Percentiles rank a stretch among this genome's conserved stretches.
Evolutionary conservation across 1,284 basidiomycete species (phyloP).

Genomic region (Malassezia caprae): DNA sequence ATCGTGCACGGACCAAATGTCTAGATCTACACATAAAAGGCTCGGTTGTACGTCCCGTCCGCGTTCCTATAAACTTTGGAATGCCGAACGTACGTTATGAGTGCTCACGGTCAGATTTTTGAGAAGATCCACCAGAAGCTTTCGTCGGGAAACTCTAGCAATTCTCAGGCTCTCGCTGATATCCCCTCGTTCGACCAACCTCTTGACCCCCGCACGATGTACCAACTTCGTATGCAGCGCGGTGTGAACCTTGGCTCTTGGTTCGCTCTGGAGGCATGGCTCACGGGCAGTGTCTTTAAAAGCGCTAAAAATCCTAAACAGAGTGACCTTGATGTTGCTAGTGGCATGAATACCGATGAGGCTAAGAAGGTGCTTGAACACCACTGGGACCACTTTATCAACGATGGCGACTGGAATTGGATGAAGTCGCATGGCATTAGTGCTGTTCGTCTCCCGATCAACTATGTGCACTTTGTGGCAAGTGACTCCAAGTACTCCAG

Average conservation of each 20-base stretch:
- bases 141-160: neutral
- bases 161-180: neutral
- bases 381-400: slow-evolving; percentile 62
- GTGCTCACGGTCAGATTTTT: slow-evolving; percentile 2
- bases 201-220: slow-evolving; percentile 42
- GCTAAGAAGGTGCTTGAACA: slow-evolving; percentile 60
- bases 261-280: slow-evolving; percentile 45
- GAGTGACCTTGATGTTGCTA: slow-evolving; percentile 59
- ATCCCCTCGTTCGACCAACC: neutral
- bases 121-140: slow-evolving; percentile 4
- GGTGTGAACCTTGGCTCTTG: slow-evolving; percentile 68
- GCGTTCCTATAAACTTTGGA: neutral
- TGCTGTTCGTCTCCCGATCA: slow-evolving; percentile 68
- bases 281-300: slow-evolving; percentile 44
- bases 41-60: neutral
- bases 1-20: neutral
- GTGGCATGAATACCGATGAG: slow-evolving; percentile 51
- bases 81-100: slow-evolving; percentile 12
- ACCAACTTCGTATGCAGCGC: slow-evolving; percentile 64
- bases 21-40: neutral
- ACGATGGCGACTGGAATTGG: slow-evolving; percentile 54
- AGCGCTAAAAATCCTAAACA: slow-evolving; percentile 27
- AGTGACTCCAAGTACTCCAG: slow-evolving; percentile 56
- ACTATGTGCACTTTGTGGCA: slow-evolving; percentile 61
- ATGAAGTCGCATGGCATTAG: slow-evolving; percentile 66